A percentile compares a stretch with the other conserved stretches of the same genome.
phyloP scores from a whole-genome alignment of 116 monocot genomes.

The Thalassia testudinum region DNA sequence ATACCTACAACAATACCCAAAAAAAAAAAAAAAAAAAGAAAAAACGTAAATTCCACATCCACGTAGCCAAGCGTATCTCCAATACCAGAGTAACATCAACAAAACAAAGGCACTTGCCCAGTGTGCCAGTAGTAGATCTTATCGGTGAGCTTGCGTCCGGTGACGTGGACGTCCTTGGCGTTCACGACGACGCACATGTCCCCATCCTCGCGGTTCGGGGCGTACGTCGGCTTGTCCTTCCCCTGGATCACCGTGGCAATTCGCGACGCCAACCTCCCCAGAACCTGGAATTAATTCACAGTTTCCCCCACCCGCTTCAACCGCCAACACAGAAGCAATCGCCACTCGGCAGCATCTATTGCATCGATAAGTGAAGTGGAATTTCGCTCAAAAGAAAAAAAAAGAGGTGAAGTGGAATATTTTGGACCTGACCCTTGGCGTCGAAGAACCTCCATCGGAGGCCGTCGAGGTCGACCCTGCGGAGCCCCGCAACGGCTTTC shows the following conservation, averaged over 20 bases:
- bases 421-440: too few relatives aligned
- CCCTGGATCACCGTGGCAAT: conserved; percentile 77
- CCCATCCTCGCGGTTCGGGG: conserved; percentile 81
- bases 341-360: not conserved
- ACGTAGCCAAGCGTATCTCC: too few relatives aligned
- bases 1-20: conserved; percentile 34
- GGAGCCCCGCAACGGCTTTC: conserved; percentile 89
- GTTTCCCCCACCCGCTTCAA: too few relatives aligned
- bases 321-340: not conserved
- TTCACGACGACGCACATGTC: too few relatives aligned
- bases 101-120: too few relatives aligned
- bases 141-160: conserved; percentile 82
- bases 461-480: conserved; percentile 83
- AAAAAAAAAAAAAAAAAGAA: not conserved
- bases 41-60: not conserved
- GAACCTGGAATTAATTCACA: conserved; percentile 52
- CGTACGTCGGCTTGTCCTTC: conserved; percentile 91
- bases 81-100: too few relatives aligned
- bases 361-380: too few relatives aligned
- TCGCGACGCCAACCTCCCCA: conserved; percentile 89
- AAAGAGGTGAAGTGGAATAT: too few relatives aligned
- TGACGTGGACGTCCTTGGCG: too few relatives aligned
- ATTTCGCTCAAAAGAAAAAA: not conserved
- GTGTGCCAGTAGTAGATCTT: conserved; percentile 96
- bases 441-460: conserved; percentile 90